Conservation (phyloP, 139 green algal genomes). For the Ettlia oleoabundans region DNA sequence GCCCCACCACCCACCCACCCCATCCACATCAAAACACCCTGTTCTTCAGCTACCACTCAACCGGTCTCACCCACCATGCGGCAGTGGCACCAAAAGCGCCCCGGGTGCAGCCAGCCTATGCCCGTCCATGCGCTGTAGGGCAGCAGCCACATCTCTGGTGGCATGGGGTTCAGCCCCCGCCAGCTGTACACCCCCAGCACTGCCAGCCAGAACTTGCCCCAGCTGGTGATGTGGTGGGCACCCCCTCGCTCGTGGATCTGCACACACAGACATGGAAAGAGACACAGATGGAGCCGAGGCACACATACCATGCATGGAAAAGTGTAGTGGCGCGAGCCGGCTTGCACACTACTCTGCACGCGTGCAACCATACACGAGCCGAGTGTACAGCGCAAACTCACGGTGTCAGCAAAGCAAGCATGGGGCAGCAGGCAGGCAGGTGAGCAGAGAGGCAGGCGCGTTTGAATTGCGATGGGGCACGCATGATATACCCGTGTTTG, state of each 20-base stretch:
- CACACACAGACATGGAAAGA: background rate
- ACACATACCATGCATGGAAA: too few species aligned
- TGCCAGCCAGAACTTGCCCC: constrained; percentile 99
- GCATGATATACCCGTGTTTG: too few species aligned
- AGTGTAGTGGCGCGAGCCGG: too few species aligned
- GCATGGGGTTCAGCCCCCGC: constrained; percentile 91
- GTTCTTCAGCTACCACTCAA: too few species aligned
- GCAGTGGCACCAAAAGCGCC: constrained; percentile 99
- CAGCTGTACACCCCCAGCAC: constrained; percentile 94
- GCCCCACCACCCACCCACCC: background rate
- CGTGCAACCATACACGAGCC: too few species aligned
- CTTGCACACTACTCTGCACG: too few species aligned
- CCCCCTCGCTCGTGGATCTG: constrained; percentile 91
- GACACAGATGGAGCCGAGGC: background rate
- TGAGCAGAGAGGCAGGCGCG: too few species aligned
- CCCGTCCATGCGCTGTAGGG: constrained; percentile 85
- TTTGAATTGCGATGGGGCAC: too few species aligned
- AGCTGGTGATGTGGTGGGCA: constrained; percentile 86
- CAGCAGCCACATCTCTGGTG: constrained; percentile 98
- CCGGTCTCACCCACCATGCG: constrained; percentile 77
- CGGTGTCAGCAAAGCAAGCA: too few species aligned
- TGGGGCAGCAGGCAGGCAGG: too few species aligned
- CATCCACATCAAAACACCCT: background rate
- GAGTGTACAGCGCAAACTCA: too few species aligned
- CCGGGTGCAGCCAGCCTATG: constrained; percentile 86